Percentiles rank a stretch among this genome's conserved stretches.
Conservation (phyloP, 2,329 filamentous ascomycete genomes). For the Cercospora brassicicola region DNA sequence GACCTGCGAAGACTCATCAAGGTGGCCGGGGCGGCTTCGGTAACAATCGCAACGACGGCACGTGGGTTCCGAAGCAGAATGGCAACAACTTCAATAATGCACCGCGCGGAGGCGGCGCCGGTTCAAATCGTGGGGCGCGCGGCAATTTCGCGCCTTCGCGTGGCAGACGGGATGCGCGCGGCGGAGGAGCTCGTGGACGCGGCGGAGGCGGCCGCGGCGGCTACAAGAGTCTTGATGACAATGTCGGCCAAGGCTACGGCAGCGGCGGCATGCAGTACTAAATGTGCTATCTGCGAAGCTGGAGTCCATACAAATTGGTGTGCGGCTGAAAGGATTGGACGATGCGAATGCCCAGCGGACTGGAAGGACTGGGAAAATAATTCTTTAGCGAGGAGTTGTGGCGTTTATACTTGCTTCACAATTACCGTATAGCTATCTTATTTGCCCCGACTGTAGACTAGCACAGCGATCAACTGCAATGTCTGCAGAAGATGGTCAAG, state of each 20-base stretch:
- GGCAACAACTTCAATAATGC: constrained; percentile 10
- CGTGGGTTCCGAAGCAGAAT: constrained; percentile 18
- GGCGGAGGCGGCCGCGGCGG: constrained; percentile 37
- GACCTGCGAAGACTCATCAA: constrained; percentile 38
- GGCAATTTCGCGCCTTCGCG: constrained; percentile 7
- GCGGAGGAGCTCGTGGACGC: constrained; percentile 27
- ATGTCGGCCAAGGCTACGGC: constrained; percentile 38
- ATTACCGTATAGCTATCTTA: neutral
- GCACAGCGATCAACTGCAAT: neutral
- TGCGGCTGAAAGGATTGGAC: neutral
- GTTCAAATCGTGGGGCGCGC: constrained; percentile 35
- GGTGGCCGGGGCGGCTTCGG: constrained; percentile 27
- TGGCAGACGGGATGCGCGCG: constrained; percentile 42
- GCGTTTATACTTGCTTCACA: neutral
- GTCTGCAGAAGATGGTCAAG: neutral
- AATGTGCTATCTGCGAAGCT: neutral
- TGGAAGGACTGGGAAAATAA: neutral
- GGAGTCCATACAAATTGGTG: neutral
- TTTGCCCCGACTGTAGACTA: neutral
- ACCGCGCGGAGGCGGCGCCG: constrained; percentile 42
- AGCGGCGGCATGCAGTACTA: constrained; percentile 42
- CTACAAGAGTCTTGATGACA: constrained; percentile 50
- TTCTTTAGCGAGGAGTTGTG: neutral
- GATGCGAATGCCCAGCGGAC: neutral
- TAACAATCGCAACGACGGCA: constrained; percentile 31